phyloP scores from a whole-genome alignment of 306 rosid species.

The Aeschynomene evenia region DNA sequence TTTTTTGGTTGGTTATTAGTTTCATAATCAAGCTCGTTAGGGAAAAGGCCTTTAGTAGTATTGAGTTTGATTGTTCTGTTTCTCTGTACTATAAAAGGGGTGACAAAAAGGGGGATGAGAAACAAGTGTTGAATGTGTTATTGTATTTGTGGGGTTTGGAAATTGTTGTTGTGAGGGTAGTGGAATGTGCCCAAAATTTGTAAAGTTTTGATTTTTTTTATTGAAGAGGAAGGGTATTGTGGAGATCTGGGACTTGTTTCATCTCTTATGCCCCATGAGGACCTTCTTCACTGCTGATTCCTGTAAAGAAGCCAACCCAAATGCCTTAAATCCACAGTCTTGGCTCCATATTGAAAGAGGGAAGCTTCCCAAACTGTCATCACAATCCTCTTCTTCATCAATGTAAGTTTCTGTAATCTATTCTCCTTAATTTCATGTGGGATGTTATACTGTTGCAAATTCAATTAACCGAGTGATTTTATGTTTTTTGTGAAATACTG shows the following conservation, averaged over 20 bases:
- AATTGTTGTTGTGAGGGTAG: conserved; percentile 14
- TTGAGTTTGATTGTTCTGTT: conserved; percentile 14
- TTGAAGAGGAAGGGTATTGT: conserved; percentile 45
- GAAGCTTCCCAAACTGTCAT: conserved; percentile 66
- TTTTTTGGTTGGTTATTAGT: neutral
- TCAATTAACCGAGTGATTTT: neutral
- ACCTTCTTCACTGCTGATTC: conserved; percentile 81
- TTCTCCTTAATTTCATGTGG: conserved; percentile 4
- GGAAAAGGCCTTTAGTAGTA: neutral
- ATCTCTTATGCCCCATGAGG: conserved; percentile 81
- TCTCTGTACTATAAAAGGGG: neutral
- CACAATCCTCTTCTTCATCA: conserved; percentile 64
- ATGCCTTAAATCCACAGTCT: conserved; percentile 79
- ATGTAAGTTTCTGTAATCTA: conserved; percentile 50
- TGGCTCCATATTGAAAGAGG: conserved; percentile 96
- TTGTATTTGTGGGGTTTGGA: conserved; percentile 24
- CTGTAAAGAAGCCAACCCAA: conserved; percentile 69
- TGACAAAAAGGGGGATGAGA: neutral
- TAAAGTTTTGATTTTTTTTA: conserved; percentile 30
- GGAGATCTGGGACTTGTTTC: conserved; percentile 78
- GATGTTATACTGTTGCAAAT: neutral
- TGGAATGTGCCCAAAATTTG: conserved; percentile 37
- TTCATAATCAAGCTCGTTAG: neutral
- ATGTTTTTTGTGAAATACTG: conserved; percentile 21
- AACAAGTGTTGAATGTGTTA: neutral